These are phyloP conservation scores for Blepharisma stoltei DNA, from an alignment of 73 alveolate species.

Conservation along the genomic window DNA sequence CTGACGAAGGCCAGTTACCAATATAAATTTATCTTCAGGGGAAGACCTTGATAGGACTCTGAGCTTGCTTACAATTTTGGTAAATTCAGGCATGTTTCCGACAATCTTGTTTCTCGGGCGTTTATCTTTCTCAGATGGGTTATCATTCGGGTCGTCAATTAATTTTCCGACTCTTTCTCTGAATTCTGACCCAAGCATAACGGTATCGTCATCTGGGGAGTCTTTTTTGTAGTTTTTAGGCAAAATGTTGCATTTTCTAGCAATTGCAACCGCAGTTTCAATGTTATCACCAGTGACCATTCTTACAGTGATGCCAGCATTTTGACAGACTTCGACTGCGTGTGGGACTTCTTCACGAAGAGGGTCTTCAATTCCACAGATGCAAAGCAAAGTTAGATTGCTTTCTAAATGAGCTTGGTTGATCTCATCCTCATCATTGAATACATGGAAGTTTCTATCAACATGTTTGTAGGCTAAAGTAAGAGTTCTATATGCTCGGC, in stretches of 20 bases:
- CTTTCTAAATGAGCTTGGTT: conserved; percentile 54
- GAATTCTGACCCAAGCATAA: conserved; percentile 80
- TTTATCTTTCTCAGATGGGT: too few relatives aligned
- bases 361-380: conserved; percentile 88
- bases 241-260: conserved; percentile 81
- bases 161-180: conserved; percentile 68
- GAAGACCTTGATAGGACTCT: conserved; percentile 92
- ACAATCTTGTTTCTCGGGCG: conserved; percentile 45
- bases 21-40: conserved; percentile 88
- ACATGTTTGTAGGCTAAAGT: conserved; percentile 70
- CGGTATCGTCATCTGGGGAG: conserved; percentile 60
- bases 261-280: conserved; percentile 91
- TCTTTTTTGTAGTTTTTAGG: conserved; percentile 58
- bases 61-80: conserved; percentile 73
- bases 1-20: conserved; percentile 86
- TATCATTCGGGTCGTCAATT: conserved; percentile 48
- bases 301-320: conserved; percentile 85
- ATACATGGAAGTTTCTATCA: conserved; percentile 54
- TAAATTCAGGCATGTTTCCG: conserved; percentile 65
- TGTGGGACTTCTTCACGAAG: conserved; percentile 80
- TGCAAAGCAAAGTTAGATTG: conserved; percentile 48
- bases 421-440: conserved; percentile 45
- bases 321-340: conserved; percentile 74
- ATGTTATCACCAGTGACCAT: conserved; percentile 95
- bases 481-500: conserved; percentile 74